These are phyloP conservation scores for Quercus lobata DNA, from an alignment of 331 rosid genomes.

Conservation along the genomic window DNA sequence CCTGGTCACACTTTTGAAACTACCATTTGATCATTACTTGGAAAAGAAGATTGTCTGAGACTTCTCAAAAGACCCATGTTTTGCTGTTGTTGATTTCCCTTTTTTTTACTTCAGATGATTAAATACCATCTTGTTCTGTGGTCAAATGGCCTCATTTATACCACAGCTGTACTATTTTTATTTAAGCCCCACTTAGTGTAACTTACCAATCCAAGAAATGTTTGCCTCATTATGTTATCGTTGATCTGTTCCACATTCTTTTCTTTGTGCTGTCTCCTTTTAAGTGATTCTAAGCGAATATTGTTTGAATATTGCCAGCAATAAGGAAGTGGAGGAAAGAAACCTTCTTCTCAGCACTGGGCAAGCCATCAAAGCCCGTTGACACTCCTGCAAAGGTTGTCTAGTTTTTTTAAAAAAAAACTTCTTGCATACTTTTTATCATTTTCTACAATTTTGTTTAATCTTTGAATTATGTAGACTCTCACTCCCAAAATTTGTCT, in stretches of 20 bases:
- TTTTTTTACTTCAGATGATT: neutral
- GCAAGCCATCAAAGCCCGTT: constrained; percentile 18
- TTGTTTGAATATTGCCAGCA: constrained; percentile 41
- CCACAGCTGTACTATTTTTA: too few relatives aligned
- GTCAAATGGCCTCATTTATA: neutral
- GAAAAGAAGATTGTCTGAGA: neutral
- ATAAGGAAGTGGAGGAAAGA: constrained; percentile 68
- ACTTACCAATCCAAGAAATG: too few relatives aligned
- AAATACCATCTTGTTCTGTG: neutral
- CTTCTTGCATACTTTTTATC: neutral
- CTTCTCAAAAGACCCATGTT: neutral
- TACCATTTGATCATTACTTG: neutral
- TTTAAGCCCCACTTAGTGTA: too few relatives aligned
- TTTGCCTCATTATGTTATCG: neutral
- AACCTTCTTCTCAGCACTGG: constrained; percentile 87
- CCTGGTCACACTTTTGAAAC: neutral
- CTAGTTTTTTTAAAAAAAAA: too few relatives aligned
- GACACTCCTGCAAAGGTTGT: too few relatives aligned
- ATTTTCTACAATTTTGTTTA: neutral
- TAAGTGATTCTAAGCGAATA: constrained; percentile 13
- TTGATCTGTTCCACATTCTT: neutral
- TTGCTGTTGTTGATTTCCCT: neutral
- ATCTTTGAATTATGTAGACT: neutral
- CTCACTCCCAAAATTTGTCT: neutral
- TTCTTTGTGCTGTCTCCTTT: neutral